These are phyloP conservation scores for Domatiomyces catenatus DNA, from an alignment of 2,329 filamentous ascomycete genomes.

Conservation along the genomic window DNA sequence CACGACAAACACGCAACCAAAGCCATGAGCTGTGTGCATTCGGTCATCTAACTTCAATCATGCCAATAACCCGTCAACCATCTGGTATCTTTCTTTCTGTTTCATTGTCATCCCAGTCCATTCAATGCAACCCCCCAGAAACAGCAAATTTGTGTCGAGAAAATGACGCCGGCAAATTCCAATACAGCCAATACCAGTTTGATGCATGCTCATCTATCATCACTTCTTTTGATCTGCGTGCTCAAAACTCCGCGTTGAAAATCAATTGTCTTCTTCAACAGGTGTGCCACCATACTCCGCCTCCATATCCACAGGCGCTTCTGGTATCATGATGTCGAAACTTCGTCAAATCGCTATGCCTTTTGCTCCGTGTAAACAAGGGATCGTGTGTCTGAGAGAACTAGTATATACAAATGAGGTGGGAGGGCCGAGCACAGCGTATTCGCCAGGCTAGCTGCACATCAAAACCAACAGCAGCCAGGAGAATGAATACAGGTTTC, in stretches of 20 bases:
- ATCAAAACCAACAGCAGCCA: conserved; percentile 14
- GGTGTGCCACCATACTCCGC: conserved; percentile 16
- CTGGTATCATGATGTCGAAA: conserved; percentile 18
- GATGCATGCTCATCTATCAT: neutral
- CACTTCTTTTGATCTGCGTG: neutral
- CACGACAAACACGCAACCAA: neutral
- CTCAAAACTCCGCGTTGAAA: neutral
- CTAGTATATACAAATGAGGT: conserved; percentile 13
- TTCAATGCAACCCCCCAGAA: neutral
- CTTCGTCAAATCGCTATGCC: conserved; percentile 18
- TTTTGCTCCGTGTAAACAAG: conserved; percentile 10
- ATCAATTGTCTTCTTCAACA: conserved; percentile 3
- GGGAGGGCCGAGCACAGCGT: conserved; percentile 6
- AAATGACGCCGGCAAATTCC: neutral
- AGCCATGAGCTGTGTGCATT: neutral
- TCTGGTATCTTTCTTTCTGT: conserved; percentile 1
- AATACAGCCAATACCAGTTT: neutral
- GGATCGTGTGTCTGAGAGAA: conserved; percentile 11
- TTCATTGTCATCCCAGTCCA: neutral
- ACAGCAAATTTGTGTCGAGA: neutral
- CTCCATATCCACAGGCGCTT: conserved; percentile 11
- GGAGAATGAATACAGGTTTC: conserved; percentile 9
- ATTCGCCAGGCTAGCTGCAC: conserved; percentile 11
- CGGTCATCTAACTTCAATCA: neutral
- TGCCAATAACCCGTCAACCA: neutral